These are phyloP conservation scores for Leccinellum luteum DNA, from an alignment of 768 basidiomycete genomes.

Conservation along the genomic window DNA sequence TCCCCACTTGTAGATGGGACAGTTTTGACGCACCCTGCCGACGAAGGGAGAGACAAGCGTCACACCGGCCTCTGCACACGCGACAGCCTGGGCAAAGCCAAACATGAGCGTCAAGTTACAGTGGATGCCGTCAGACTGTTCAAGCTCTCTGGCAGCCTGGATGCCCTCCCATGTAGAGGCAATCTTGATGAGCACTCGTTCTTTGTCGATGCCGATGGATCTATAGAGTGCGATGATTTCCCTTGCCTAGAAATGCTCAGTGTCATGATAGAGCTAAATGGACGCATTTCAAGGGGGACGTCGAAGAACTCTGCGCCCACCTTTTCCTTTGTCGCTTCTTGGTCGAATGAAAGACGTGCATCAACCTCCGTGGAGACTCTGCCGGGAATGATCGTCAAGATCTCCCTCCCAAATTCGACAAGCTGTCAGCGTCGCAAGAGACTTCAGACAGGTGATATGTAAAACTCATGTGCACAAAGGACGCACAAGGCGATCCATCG, in stretches of 20 bases:
- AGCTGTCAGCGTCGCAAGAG: conserved; percentile 29
- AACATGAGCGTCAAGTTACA: conserved; percentile 98
- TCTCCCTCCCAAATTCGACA: conserved; percentile 94
- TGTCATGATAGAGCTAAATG: background rate
- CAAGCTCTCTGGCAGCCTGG: conserved; percentile 92
- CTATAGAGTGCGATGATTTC: conserved; percentile 90
- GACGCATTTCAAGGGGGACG: background rate
- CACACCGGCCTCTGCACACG: conserved; percentile 94
- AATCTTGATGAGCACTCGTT: conserved; percentile 96
- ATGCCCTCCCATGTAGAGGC: conserved; percentile 99
- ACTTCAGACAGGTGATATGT: background rate
- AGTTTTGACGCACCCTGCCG: conserved; percentile 66
- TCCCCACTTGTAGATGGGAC: conserved; percentile 30
- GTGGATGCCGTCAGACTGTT: conserved; percentile 86
- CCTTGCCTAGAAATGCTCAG: conserved; percentile 45
- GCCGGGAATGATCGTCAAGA: conserved; percentile 89
- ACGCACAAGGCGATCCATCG: background rate
- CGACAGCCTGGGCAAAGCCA: conserved; percentile 95
- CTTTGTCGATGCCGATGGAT: conserved; percentile 81
- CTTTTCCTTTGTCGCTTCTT: conserved; percentile 83
- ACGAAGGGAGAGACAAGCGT: conserved; percentile 98
- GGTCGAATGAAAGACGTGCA: conserved; percentile 92
- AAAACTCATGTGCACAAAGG: background rate
- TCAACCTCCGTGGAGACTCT: conserved; percentile 98
- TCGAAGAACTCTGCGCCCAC: conserved; percentile 25